Conservation (phyloP, 2,329 filamentous ascomycete species). For the Aspergillus intermedius region DNA sequence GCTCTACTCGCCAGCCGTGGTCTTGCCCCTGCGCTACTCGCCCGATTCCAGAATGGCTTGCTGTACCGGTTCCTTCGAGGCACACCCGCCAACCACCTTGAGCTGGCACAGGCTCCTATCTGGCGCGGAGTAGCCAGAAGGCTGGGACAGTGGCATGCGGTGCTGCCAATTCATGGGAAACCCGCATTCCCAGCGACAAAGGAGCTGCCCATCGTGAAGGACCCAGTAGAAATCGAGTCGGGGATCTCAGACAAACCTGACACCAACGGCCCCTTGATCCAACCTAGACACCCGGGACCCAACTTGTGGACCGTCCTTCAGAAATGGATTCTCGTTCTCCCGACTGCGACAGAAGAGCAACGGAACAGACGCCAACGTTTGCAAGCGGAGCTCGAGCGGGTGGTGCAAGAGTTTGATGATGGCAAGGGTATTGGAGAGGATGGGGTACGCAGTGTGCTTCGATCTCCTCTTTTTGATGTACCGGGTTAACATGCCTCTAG, state of each 20-base stretch:
- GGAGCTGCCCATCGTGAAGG: conserved; percentile 11
- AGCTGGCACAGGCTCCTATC: conserved; percentile 68
- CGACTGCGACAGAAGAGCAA: conserved; percentile 64
- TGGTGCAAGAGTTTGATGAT: conserved; percentile 66
- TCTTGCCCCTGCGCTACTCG: conserved; percentile 79
- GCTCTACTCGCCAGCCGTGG: conserved; percentile 76
- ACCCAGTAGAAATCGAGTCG: conserved; percentile 17
- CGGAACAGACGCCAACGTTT: conserved; percentile 60
- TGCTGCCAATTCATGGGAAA: conserved; percentile 49
- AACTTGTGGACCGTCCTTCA: conserved; percentile 95
- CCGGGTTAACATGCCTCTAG: conserved; percentile 34
- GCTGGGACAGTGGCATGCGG: conserved; percentile 89
- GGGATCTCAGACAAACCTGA: conserved; percentile 10
- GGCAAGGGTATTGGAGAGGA: conserved; percentile 69
- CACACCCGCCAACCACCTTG: conserved; percentile 68
- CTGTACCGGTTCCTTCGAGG: conserved; percentile 88
- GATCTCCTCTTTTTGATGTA: background rate
- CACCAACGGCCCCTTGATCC: conserved; percentile 31
- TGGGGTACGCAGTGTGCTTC: conserved; percentile 49
- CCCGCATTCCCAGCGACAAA: conserved; percentile 11
- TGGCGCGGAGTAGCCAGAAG: conserved; percentile 77
- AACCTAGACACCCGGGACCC: conserved; percentile 64
- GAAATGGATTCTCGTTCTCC: conserved; percentile 87
- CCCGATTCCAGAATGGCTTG: conserved; percentile 91
- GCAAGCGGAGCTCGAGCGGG: conserved; percentile 65